Evolutionary conservation across 2,329 filamentous ascomycete species (phyloP).

Genomic region (Camillea tinctor): DNA sequence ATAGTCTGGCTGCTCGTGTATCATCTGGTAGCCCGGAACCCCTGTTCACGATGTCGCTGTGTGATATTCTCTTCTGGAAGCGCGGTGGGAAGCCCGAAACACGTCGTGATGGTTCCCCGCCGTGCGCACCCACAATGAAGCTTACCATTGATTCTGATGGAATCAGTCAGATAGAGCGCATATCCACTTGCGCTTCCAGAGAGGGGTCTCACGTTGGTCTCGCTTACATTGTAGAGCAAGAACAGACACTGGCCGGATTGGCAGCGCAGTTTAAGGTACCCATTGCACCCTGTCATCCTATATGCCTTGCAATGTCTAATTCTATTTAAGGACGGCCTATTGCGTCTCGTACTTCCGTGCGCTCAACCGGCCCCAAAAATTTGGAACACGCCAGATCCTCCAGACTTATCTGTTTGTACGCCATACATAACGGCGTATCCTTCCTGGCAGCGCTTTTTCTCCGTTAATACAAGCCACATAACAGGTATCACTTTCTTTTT

Average conservation of each 20-base stretch:
- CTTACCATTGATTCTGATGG: slow-evolving; percentile 2
- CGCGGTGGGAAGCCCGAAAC: slow-evolving; percentile 1
- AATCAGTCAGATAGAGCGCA: slow-evolving; percentile 8
- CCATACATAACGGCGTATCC: not conserved
- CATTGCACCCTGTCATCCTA: not conserved
- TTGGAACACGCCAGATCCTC: slow-evolving; percentile 11
- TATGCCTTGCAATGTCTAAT: not conserved
- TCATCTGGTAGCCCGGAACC: not conserved
- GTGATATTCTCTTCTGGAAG: slow-evolving; percentile 7
- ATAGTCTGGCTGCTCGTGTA: slow-evolving; percentile 5
- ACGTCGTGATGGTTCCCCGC: not conserved
- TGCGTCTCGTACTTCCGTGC: slow-evolving; percentile 5
- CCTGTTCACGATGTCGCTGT: slow-evolving; percentile 2
- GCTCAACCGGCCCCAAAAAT: not conserved
- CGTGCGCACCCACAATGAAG: slow-evolving; percentile 1
- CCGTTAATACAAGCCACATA: slow-evolving; percentile 4
- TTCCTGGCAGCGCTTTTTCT: slow-evolving; percentile 5
- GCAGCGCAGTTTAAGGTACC: slow-evolving; percentile 6
- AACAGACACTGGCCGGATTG: slow-evolving; percentile 1
- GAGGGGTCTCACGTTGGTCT: slow-evolving; percentile 1
- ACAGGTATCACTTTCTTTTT: slow-evolving; percentile 13
- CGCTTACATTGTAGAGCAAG: slow-evolving; percentile 6
- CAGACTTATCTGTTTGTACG: slow-evolving; percentile 5
- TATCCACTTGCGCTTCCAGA: slow-evolving; percentile 1
- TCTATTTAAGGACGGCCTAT: slow-evolving; percentile 1